These are phyloP conservation scores for Truncatella angustata DNA, from an alignment of 2,329 filamentous ascomycete genomes.

Conservation along the genomic window DNA sequence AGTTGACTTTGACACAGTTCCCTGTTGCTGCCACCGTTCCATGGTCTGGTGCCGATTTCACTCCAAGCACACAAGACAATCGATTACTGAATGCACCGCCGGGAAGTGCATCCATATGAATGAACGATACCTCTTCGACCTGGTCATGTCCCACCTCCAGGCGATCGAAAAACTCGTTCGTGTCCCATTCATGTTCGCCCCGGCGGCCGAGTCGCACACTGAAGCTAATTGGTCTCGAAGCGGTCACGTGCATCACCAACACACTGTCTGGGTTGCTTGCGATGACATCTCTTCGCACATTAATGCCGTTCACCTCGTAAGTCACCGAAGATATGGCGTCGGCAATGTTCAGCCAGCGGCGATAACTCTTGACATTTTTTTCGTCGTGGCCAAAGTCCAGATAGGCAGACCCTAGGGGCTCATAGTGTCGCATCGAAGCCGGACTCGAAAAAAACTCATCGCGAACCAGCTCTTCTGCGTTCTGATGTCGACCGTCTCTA, in stretches of 20 bases:
- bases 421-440: constrained; percentile 45
- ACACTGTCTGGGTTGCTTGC: constrained; percentile 23
- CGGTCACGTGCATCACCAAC: constrained; percentile 16
- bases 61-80: constrained; percentile 29
- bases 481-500: constrained; percentile 33
- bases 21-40: constrained; percentile 30
- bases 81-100: constrained; percentile 33
- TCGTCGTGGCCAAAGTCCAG: constrained; percentile 22
- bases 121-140: constrained; percentile 14
- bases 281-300: constrained; percentile 21
- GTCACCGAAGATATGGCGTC: constrained; percentile 12
- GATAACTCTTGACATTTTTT: constrained; percentile 24
- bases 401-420: constrained; percentile 30
- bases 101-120: constrained; percentile 35
- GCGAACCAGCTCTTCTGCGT: constrained; percentile 39
- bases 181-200: constrained; percentile 41
- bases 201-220: constrained; percentile 33
- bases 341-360: constrained; percentile 17
- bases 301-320: constrained; percentile 15
- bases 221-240: constrained; percentile 17
- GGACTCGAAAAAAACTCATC: constrained; percentile 43
- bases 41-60: constrained; percentile 9
- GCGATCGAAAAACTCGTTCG: constrained; percentile 41
- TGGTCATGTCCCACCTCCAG: constrained; percentile 21
- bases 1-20: constrained; percentile 34